Conservation (phyloP, 129 eudicot genomes). For the Erigeron canadensis region DNA sequence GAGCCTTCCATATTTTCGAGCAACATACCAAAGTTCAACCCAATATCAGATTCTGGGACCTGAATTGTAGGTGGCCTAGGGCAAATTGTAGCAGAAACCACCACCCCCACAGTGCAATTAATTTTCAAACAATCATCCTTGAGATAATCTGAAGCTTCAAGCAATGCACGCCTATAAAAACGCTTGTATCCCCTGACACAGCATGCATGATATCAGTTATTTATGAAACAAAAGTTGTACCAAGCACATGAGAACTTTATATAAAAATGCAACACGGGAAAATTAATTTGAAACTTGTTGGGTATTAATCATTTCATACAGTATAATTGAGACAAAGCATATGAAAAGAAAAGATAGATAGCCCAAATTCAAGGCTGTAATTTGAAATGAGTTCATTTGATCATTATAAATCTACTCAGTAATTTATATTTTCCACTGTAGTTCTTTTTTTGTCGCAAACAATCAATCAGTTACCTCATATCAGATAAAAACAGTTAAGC, state of each 20-base stretch:
- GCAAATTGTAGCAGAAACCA: slow-evolving; percentile 74
- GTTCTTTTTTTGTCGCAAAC: not conserved
- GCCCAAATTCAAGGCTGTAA: not conserved
- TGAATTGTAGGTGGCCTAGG: slow-evolving; percentile 64
- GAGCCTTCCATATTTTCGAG: slow-evolving; percentile 83
- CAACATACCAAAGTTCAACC: slow-evolving; percentile 72
- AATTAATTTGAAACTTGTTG: not conserved
- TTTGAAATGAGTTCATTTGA: not conserved
- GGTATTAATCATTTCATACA: not conserved
- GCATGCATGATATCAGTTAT: not conserved
- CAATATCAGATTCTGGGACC: slow-evolving; percentile 80
- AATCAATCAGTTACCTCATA: not conserved
- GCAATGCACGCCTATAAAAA: slow-evolving; percentile 65
- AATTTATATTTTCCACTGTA: not conserved
- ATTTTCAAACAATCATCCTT: slow-evolving; percentile 84
- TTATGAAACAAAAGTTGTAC: not conserved
- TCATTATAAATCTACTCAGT: not conserved
- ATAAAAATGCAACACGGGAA: not conserved
- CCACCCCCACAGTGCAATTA: slow-evolving; percentile 94
- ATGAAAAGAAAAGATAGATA: not conserved
- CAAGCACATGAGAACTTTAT: not conserved
- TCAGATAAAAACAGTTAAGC: not conserved
- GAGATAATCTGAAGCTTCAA: slow-evolving; percentile 76
- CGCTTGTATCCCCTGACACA: slow-evolving; percentile 87
- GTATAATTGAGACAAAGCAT: not conserved